phyloP scores from a whole-genome alignment of 2,329 filamentous ascomycete genomes.

The Xylariales sp. region DNA sequence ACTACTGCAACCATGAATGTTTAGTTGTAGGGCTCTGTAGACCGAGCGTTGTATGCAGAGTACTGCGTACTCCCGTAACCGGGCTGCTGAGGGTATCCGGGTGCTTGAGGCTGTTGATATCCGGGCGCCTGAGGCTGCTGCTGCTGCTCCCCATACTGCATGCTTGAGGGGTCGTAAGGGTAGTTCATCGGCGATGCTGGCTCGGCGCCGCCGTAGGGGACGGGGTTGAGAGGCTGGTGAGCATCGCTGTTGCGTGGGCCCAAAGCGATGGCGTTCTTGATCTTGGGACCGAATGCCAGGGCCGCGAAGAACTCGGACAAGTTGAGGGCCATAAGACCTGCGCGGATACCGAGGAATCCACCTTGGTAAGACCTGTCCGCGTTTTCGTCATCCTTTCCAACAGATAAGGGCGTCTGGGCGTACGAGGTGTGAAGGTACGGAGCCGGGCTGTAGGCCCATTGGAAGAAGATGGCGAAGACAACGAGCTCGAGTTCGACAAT shows the following conservation, averaged over 20 bases:
- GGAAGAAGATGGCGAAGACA: constrained; percentile 18
- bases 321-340: constrained; percentile 5
- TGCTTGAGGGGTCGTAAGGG: background rate
- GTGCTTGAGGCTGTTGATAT: too few species aligned
- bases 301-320: constrained; percentile 7
- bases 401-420: constrained; percentile 1
- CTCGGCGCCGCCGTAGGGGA: background rate
- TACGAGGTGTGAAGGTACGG: constrained; percentile 10
- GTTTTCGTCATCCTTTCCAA: background rate
- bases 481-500: constrained; percentile 13
- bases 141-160: too few species aligned
- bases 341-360: constrained; percentile 5
- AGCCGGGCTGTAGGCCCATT: constrained; percentile 17
- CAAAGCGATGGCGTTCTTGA: background rate
- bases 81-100: too few species aligned
- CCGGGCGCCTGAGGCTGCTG: too few species aligned
- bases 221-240: background rate
- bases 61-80: too few species aligned
- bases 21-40: too few species aligned
- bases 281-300: constrained; percentile 4
- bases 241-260: background rate
- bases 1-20: too few species aligned
- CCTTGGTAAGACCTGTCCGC: constrained; percentile 5
- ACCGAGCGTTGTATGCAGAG: too few species aligned
- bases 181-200: background rate